Evolutionary conservation across 495 filamentous ascomycete species (phyloP), one percentile per base, ranked within the genome.

Genomic region (Usnea hakonensis): DNA sequence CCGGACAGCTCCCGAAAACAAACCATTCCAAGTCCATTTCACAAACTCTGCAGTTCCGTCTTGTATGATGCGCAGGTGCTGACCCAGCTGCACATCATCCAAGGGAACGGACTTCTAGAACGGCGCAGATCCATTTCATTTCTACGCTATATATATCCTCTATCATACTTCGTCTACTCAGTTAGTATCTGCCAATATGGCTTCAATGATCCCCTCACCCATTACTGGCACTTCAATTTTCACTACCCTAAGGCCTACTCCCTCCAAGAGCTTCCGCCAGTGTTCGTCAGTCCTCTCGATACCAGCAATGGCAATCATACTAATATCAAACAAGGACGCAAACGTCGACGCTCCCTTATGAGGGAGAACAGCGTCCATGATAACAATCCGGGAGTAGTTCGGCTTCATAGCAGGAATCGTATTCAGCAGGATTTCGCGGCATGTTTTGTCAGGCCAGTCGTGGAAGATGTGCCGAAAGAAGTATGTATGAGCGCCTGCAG

Each of bases 331-430:
- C 16, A 58, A n/a, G 37, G 36, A 26, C 23, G 37, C 6, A 19
- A 58, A 58, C 16, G 37, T 19, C 28, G 56, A 32, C 9, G 56
- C 32, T 44, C 41, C 35, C 7, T 6, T 44, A 19, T 19, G 28
- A 8, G 56, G 56, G 14, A 58, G 5, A 5, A 58, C 56, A 10
- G 7, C 6, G 26, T 58, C 56, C 9, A 44, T 23, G 37, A 58
- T 58, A 17, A 58, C 38, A 9, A 58, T 58, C 5, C 56, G 56
- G 26, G 56, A 78, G 55, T 74, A 69, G n/a, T 60, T 64, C 0
- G 69, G 61, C 1, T 65, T 69, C 72, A 79, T 74, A 3, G 76
- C 75, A 11, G 73, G 65, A 19, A 58, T 44, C 11, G 41, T 58
- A n/a, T 55, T 14, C 6, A 26, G n/a, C 1, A 67, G 46, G 13